Conservation (phyloP, 495 filamentous ascomycete species). For the Massariosphaeria phaeospora region DNA sequence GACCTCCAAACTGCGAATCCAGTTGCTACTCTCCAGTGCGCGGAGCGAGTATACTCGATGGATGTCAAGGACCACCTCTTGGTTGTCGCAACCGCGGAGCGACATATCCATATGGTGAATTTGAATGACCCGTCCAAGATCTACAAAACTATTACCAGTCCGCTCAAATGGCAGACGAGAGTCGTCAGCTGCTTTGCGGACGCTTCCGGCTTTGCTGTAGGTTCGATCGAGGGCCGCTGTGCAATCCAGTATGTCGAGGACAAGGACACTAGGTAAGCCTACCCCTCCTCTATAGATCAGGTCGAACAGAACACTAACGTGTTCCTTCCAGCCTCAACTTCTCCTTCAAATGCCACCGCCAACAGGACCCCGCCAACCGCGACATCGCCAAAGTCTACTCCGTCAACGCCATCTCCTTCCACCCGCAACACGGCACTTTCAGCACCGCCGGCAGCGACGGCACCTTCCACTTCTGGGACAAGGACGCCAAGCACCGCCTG, state of each 20-base stretch:
- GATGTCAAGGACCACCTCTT: slow-evolving; percentile 72
- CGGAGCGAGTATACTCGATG: slow-evolving; percentile 83
- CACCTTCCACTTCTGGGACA: slow-evolving; percentile 78
- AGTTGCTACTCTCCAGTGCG: slow-evolving; percentile 60
- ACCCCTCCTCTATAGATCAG: background rate
- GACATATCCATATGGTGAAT: slow-evolving; percentile 82
- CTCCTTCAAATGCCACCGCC: slow-evolving; percentile 90
- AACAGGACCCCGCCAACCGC: slow-evolving; percentile 57
- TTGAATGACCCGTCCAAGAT: slow-evolving; percentile 70
- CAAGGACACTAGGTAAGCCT: slow-evolving; percentile 65
- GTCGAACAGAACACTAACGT: background rate
- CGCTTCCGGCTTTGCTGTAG: slow-evolving; percentile 77
- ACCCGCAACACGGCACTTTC: slow-evolving; percentile 83
- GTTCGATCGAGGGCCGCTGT: slow-evolving; percentile 84
- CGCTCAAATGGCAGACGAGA: slow-evolving; percentile 83
- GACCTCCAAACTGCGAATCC: slow-evolving; percentile 66
- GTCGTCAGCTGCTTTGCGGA: slow-evolving; percentile 81
- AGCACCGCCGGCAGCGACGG: slow-evolving; percentile 85
- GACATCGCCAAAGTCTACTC: slow-evolving; percentile 76
- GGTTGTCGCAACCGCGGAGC: slow-evolving; percentile 79
- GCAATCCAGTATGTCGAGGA: slow-evolving; percentile 86
- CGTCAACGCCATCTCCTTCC: slow-evolving; percentile 86
- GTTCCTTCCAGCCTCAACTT: slow-evolving; percentile 60
- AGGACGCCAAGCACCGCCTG: slow-evolving; percentile 77
- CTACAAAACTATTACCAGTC: slow-evolving; percentile 77